These are phyloP conservation scores for Zygosaccharomyces sapae DNA, from an alignment of 1,139 yeast genomes.

Conservation along the genomic window DNA sequence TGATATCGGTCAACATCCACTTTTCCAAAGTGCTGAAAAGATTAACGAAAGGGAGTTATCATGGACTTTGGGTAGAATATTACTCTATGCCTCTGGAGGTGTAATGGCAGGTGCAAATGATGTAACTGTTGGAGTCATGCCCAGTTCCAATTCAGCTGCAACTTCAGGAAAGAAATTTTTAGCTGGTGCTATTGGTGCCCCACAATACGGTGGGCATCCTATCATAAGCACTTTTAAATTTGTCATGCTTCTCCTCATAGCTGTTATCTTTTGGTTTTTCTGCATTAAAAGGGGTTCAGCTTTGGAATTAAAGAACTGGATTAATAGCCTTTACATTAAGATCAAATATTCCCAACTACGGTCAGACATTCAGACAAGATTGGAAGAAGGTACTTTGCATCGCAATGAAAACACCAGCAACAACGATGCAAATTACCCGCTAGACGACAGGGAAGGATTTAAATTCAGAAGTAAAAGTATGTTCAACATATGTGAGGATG, in stretches of 20 bases:
- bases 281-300: slow-evolving; percentile 3
- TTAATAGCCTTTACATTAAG: slow-evolving; percentile 10
- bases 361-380: slow-evolving; percentile 17
- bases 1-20: slow-evolving; percentile 42
- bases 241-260: slow-evolving; percentile 5
- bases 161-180: slow-evolving; percentile 40
- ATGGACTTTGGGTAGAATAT: slow-evolving; percentile 63
- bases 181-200: slow-evolving; percentile 29
- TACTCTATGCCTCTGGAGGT: slow-evolving; percentile 56
- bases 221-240: slow-evolving; percentile 2
- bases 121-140: slow-evolving; percentile 44
- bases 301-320: slow-evolving; percentile 1
- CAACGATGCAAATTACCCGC: slow-evolving; percentile 7
- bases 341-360: slow-evolving; percentile 11
- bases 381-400: slow-evolving; percentile 25
- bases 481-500: slow-evolving; percentile 20
- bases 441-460: slow-evolving; percentile 17
- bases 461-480: slow-evolving; percentile 31
- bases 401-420: slow-evolving; percentile 1
- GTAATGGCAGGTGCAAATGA: slow-evolving; percentile 37
- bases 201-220: not conserved
- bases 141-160: slow-evolving; percentile 44
- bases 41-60: slow-evolving; percentile 59
- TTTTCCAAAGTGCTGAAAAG: slow-evolving; percentile 58
- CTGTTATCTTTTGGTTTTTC: slow-evolving; percentile 3